Evolutionary conservation across 345 rosid species (phyloP), one percentile per base, ranked within the genome.

Genomic region (Combretum micranthum): DNA sequence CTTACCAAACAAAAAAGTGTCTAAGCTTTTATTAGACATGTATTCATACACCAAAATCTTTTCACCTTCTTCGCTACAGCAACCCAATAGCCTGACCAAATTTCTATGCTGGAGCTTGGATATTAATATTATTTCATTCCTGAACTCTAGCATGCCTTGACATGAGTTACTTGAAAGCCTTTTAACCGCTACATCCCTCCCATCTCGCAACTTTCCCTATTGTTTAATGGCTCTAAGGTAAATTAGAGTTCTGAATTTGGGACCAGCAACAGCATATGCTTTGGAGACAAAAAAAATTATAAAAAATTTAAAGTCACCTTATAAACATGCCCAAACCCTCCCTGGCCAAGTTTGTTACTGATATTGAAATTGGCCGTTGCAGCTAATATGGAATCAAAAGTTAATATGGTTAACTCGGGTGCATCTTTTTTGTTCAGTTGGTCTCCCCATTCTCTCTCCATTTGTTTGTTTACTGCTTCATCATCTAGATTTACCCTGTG

Each of bases 131-230:
- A 84, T 80, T 58, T 87, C 91, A 43, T 80, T 87, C 63, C 63
- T 70, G 44, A 87, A 79, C 47, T 87, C 84, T 52, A 60, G 59
- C 0, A 71, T 52, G 13, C 88, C 93, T 73, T 82, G 88, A 11
- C 83, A 71, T 0, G 96, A 88, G 17, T 52, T 61, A 7, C 71
- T 51, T 3, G 84, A 75, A 9, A 82, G 67, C 62, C 82, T 73
- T 69, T 88, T 88, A 43, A 85, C 85, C 1, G 88, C 86, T 16
- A 85, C 71, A 21, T 75, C 70, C 50, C 54, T 61, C 20, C 87
- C 81, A 67, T 62, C 59, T 0, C 51, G 19, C 12, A 83, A 55
- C 23, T 19, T 61, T 7, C 93, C 94, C 94, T 83, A 69, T 21
- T 42, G 21, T n/a, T 6, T 0, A 42, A 46, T 32, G 39, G 6